Evolutionary conservation across 768 basidiomycete species (phyloP).

Genomic region (Suillus tomentosus): DNA sequence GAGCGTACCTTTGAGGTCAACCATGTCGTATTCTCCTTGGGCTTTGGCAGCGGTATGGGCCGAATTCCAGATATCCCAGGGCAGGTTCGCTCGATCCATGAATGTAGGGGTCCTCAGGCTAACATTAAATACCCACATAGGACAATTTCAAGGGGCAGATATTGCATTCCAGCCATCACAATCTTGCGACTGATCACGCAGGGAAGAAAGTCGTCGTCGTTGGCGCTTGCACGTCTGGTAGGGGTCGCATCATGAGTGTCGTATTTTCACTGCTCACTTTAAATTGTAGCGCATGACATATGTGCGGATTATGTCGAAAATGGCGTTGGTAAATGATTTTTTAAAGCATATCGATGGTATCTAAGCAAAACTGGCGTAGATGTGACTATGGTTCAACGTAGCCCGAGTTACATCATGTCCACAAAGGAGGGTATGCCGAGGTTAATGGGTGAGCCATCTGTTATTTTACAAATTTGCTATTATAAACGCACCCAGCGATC

Average conservation of each 20-base stretch:
- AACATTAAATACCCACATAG: slow-evolving; percentile 26
- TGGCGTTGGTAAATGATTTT: slow-evolving; percentile 42
- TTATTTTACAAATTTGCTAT: slow-evolving; percentile 19
- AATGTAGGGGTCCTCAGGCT: neutral
- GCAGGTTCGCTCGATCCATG: slow-evolving; percentile 33
- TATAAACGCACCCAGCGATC: slow-evolving; percentile 10
- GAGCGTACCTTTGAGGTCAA: slow-evolving; percentile 45
- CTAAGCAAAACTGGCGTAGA: slow-evolving; percentile 26
- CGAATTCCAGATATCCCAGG: slow-evolving; percentile 48
- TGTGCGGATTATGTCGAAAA: slow-evolving; percentile 46
- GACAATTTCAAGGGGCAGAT: slow-evolving; percentile 64
- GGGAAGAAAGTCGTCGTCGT: slow-evolving; percentile 76
- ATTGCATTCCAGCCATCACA: slow-evolving; percentile 60
- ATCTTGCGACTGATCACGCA: slow-evolving; percentile 52
- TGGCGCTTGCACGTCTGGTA: slow-evolving; percentile 64
- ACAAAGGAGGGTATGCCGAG: slow-evolving; percentile 41
- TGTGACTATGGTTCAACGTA: slow-evolving; percentile 52
- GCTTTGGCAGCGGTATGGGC: slow-evolving; percentile 46
- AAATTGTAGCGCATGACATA: slow-evolving; percentile 48
- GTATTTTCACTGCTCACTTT: slow-evolving; percentile 2
- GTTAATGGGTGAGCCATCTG: slow-evolving; percentile 17
- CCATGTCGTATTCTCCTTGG: slow-evolving; percentile 52
- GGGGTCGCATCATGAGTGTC: neutral
- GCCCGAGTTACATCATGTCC: slow-evolving; percentile 56
- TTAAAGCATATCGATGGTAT: neutral